These are phyloP conservation scores for Zygosaccharomyces rouxii DNA, from an alignment of 805 yeast genomes.

Conservation along the genomic window DNA sequence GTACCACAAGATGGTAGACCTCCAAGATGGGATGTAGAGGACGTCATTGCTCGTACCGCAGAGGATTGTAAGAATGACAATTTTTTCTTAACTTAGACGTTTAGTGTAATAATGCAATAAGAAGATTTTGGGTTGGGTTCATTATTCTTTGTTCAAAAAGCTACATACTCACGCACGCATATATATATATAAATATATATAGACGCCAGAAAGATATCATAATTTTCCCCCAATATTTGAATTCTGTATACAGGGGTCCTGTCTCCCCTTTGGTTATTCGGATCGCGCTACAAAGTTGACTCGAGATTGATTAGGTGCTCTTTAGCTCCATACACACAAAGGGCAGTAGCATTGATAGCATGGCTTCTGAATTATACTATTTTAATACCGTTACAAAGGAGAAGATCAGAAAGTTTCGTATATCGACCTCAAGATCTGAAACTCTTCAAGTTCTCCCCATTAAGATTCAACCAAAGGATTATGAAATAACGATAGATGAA, in stretches of 20 bases:
- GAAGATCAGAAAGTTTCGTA: constrained; percentile 65
- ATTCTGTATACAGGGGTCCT: neutral
- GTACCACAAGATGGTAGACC: constrained; percentile 54
- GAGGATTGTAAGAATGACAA: constrained; percentile 49
- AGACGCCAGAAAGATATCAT: neutral
- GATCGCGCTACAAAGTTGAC: neutral
- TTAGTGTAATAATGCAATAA: neutral
- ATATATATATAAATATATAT: neutral
- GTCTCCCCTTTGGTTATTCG: neutral
- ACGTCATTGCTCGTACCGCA: constrained; percentile 68
- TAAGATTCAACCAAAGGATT: constrained; percentile 32
- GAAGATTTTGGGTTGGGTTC: neutral
- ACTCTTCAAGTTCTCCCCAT: constrained; percentile 55
- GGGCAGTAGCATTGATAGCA: neutral
- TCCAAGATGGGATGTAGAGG: constrained; percentile 77
- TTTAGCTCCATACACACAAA: neutral
- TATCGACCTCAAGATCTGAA: constrained; percentile 61
- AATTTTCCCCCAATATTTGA: neutral
- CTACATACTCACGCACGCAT: neutral
- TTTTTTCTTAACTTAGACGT: constrained; percentile 31
- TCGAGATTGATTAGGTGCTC: neutral
- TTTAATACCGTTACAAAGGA: constrained; percentile 58
- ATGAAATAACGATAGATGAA: constrained; percentile 31
- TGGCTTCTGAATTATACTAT: constrained; percentile 48
- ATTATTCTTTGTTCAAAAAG: neutral